Percentiles rank a stretch among this genome's conserved stretches.
phyloP scores from a whole-genome alignment of 2,329 filamentous ascomycete species.

The Samsoniella hepiali region DNA sequence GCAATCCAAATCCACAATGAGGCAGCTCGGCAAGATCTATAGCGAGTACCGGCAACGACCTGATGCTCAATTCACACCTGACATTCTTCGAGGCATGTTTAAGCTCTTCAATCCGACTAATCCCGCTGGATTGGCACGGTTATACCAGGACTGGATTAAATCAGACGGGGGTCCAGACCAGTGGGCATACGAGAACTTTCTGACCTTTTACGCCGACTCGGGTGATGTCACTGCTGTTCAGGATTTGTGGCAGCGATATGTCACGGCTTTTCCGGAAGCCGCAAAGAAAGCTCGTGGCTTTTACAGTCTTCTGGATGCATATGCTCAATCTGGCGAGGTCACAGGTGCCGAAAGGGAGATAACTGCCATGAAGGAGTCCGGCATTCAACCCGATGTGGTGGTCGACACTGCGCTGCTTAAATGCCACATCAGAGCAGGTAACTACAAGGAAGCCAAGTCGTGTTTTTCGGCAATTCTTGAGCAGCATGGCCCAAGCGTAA shows the following conservation, averaged over 20 bases:
- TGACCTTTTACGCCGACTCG: conserved; percentile 46
- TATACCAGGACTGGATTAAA: conserved; percentile 49
- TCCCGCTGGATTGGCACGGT: conserved; percentile 41
- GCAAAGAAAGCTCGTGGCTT: conserved; percentile 39
- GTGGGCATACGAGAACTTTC: conserved; percentile 46
- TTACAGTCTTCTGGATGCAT: conserved; percentile 64
- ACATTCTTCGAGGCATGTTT: conserved; percentile 45
- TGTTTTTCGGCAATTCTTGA: conserved; percentile 59
- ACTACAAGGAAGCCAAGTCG: conserved; percentile 63
- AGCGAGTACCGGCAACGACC: conserved; percentile 43
- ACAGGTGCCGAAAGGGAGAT: conserved; percentile 59
- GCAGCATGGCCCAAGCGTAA: conserved; percentile 52
- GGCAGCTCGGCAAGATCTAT: conserved; percentile 43
- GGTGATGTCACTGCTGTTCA: conserved; percentile 47
- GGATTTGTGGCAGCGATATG: conserved; percentile 45
- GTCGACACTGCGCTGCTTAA: conserved; percentile 78
- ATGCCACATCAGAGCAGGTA: conserved; percentile 62
- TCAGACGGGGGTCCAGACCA: conserved; percentile 39
- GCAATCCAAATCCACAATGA: conserved; percentile 29
- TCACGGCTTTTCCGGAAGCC: conserved; percentile 34
- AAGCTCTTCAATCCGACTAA: conserved; percentile 39
- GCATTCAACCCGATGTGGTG: conserved; percentile 52
- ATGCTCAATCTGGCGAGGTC: conserved; percentile 67
- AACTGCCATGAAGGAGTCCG: conserved; percentile 55
- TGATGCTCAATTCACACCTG: conserved; percentile 34